Base-by-base conservation (phyloP, 2,329 filamentous ascomycete species). In the Epichloe glyceriae region DNA sequence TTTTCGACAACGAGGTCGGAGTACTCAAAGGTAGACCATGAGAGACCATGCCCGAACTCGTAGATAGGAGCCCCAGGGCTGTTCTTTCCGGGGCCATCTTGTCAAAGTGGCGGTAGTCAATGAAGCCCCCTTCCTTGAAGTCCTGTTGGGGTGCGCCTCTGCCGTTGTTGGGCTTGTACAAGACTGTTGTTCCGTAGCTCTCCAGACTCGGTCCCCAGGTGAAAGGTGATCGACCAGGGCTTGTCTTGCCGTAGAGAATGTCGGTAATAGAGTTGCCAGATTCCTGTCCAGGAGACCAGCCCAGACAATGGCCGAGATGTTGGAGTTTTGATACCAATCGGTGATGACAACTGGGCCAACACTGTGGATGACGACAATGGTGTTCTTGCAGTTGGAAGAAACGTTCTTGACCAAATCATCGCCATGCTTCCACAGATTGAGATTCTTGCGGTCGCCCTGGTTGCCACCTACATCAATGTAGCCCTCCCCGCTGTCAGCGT, bases 281-380 rank as follows among this genome's bases (percentile, higher is more conserved):
- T 64, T 95, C 85, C 63, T 95, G 84, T 11, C 89, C 89, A 0
- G 88, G 17, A 89, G 69, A 60, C 86, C 86, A 35, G 87, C 87
- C 78, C 85, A 93, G 2, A 95, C 64, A 49, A 95, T 88, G 39
- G 87, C 88, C 1, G 86, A 89, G 46, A 95, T 75, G 66, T 95
- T 95, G 37, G 80, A 78, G 66, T 81, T 82, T 49, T 86, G 70
- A 60, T 86, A 82, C 75, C 82, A 91, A 10, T 87, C 79, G 12
- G 82, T 79, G 22, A 96, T 68, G 1, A 94, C 70, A 4, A 94
- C 86, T 1, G 90, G 81, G 0, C 89, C 89, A 3, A 83, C 79
- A 1, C 86, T 88, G 71, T 97, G 91, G 53, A 97, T 84, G 52
- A 96, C 80, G 15, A 97, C 87, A 53, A 97, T 85, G 12, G 89